phyloP scores from a whole-genome alignment of 2,329 filamentous ascomycete genomes.

The Fusarium newnesense region DNA sequence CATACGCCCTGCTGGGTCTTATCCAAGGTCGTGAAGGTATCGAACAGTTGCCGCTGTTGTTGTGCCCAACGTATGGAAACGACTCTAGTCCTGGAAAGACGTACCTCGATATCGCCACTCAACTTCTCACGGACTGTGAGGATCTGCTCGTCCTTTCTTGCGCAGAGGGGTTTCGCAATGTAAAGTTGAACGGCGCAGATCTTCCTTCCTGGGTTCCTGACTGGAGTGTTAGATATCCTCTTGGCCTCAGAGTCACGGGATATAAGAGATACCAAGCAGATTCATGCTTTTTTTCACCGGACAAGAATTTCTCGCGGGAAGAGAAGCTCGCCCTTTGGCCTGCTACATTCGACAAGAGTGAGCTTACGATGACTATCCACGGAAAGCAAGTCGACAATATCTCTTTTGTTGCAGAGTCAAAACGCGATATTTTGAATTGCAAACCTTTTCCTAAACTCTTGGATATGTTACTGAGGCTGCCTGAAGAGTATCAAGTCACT shows the following conservation, averaged over 20 bases:
- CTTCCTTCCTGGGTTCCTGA: not conserved
- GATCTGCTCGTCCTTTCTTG: not conserved
- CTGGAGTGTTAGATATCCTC: not conserved
- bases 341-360: not conserved
- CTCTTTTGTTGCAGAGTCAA: not conserved
- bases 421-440: fast-evolving
- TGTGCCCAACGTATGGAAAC: not conserved
- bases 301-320: fast-evolving
- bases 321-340: not conserved
- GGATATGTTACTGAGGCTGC: not conserved
- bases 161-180: not conserved
- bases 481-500: not conserved
- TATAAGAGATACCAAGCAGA: not conserved
- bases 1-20: not conserved
- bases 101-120: not conserved
- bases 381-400: not conserved
- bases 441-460: not conserved
- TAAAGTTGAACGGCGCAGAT: not conserved
- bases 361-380: not conserved
- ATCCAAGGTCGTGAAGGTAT: not conserved
- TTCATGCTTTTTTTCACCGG: not conserved
- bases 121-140: not conserved
- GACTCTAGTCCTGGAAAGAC: not conserved
- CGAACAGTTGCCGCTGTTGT: not conserved
- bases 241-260: not conserved